These are phyloP conservation scores for Melanopsichium pennsylvanicum DNA, from an alignment of 1,284 basidiomycete genomes.

Conservation along the genomic window DNA sequence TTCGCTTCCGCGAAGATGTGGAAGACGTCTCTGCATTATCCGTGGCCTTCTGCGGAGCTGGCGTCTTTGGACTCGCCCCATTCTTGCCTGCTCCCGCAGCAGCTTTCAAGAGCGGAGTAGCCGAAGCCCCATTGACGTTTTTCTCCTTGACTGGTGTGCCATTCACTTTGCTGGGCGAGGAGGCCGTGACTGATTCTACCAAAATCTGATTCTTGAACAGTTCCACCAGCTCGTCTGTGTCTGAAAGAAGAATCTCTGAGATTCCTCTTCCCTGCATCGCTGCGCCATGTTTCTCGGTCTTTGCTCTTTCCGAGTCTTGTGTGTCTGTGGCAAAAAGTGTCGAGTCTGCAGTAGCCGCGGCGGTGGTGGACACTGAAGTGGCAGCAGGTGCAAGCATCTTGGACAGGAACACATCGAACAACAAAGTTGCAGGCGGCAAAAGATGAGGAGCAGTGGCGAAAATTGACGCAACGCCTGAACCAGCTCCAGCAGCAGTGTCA, in stretches of 20 bases:
- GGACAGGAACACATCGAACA: conserved; percentile 79
- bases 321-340: background rate
- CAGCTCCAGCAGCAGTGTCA: conserved; percentile 2
- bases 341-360: background rate
- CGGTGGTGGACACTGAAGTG: background rate
- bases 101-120: conserved; percentile 1
- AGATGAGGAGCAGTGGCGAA: conserved; percentile 81
- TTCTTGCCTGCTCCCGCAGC: background rate
- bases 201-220: conserved; percentile 31
- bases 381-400: conserved; percentile 72
- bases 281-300: background rate
- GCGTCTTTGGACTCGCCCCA: background rate
- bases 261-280: conserved; percentile 12
- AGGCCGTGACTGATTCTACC: conserved; percentile 2
- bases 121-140: conserved; percentile 11
- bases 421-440: conserved; percentile 76
- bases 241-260: conserved; percentile 23
- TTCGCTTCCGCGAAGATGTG: conserved; percentile 31
- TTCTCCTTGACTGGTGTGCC: conserved; percentile 20
- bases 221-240: conserved; percentile 39
- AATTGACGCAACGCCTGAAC: conserved; percentile 67
- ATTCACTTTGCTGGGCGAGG: conserved; percentile 2
- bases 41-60: background rate
- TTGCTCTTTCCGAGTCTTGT: background rate
- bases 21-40: conserved; percentile 2